Percentiles rank a stretch among this genome's conserved stretches.
These are phyloP conservation scores for Petunia hybrid DNA, from an alignment of 305 asterid genomes.

Conservation along the genomic window DNA sequence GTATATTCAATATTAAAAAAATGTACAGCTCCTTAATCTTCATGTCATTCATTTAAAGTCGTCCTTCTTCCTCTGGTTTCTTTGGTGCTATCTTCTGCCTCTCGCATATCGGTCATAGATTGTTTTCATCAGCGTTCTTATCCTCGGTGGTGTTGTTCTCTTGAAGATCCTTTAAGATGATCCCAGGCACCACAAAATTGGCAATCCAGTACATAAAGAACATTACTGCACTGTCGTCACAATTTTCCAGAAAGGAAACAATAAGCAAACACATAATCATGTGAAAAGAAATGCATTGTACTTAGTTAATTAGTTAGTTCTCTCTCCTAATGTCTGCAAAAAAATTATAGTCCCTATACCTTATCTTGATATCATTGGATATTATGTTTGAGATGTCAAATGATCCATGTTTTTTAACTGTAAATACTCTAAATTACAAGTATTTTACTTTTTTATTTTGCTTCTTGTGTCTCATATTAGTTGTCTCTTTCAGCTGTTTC, in stretches of 20 bases:
- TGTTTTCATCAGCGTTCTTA: conserved; percentile 14
- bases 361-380: no score
- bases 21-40: no score
- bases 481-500: no score
- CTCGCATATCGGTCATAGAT: conserved; percentile 32
- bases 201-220: conserved; percentile 55
- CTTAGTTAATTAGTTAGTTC: not conserved
- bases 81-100: not conserved
- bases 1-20: no score
- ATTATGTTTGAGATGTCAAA: no score
- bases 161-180: conserved; percentile 52
- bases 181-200: conserved; percentile 60
- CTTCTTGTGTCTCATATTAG: no score
- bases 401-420: no score
- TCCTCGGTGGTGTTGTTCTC: conserved; percentile 37
- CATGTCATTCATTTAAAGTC: no score
- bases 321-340: not conserved
- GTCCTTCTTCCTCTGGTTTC: no score
- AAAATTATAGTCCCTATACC: no score
- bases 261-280: not conserved
- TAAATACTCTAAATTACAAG: no score
- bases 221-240: conserved; percentile 48
- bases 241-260: not conserved
- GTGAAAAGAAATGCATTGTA: not conserved
- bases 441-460: no score